Conservation (phyloP, 2,329 filamentous ascomycete species). For the Fusarium burgessii region DNA sequence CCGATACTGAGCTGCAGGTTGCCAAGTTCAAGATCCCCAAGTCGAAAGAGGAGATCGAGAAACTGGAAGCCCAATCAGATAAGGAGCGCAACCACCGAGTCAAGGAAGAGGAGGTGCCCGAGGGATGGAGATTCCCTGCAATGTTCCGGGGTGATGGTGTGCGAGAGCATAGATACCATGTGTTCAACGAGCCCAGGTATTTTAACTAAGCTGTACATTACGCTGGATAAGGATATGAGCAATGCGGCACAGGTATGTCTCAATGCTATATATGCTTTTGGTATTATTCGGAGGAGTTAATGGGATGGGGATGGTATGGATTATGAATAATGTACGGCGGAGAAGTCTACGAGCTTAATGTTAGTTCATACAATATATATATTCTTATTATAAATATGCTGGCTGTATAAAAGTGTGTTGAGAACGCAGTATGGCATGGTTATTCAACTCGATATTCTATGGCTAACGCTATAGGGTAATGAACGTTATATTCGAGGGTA, state of each 20-base stretch:
- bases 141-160: slow-evolving; percentile 89
- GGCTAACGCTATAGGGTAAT: slow-evolving; percentile 5
- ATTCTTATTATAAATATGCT: background rate
- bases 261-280: slow-evolving; percentile 3
- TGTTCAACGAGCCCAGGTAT: slow-evolving; percentile 92
- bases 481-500: background rate
- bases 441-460: background rate
- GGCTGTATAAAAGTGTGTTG: background rate
- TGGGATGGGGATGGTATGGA: slow-evolving; percentile 11
- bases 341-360: slow-evolving; percentile 25
- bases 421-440: background rate
- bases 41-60: slow-evolving; percentile 66
- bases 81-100: slow-evolving; percentile 71
- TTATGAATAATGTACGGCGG: slow-evolving; percentile 39
- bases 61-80: slow-evolving; percentile 55
- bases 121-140: slow-evolving; percentile 84
- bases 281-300: slow-evolving; percentile 21
- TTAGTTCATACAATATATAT: slow-evolving; percentile 31
- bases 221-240: background rate
- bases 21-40: slow-evolving; percentile 90
- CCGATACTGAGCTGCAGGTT: slow-evolving; percentile 96
- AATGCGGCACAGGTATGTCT: slow-evolving; percentile 13
- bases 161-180: slow-evolving; percentile 91
- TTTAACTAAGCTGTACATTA: slow-evolving; percentile 50
- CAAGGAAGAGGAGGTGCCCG: slow-evolving; percentile 78